Evolutionary conservation across 1,284 basidiomycete species (phyloP).

Genomic region (Ceratobasidium sp.): DNA sequence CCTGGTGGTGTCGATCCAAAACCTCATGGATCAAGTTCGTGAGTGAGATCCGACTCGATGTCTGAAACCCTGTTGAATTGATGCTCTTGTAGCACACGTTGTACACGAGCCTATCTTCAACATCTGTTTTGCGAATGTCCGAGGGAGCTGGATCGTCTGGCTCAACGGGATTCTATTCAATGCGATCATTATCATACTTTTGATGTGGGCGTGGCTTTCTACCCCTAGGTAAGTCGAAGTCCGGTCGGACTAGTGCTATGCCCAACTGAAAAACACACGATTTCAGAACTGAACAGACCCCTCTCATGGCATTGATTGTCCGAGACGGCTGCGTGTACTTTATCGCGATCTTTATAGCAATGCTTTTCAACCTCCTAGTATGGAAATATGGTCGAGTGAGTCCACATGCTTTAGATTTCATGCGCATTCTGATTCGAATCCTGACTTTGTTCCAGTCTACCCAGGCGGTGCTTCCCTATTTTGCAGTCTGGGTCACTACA

Average conservation of each 20-base stretch:
- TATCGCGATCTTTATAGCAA: slow-evolving; percentile 33
- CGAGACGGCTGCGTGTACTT: slow-evolving; percentile 34
- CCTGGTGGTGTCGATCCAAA: neutral
- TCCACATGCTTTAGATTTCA: neutral
- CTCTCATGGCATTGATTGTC: slow-evolving; percentile 34
- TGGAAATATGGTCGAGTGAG: slow-evolving; percentile 40
- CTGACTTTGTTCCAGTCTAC: neutral
- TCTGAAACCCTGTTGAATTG: neutral
- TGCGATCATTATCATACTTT: slow-evolving; percentile 17
- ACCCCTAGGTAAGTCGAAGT: slow-evolving; percentile 27
- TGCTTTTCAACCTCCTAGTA: slow-evolving; percentile 34
- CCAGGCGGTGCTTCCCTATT: slow-evolving; percentile 30
- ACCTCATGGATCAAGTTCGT: slow-evolving; percentile 15
- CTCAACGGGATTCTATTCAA: slow-evolving; percentile 36
- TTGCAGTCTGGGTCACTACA: slow-evolving; percentile 27
- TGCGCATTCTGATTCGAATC: neutral
- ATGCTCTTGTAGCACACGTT: neutral
- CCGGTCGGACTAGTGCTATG: neutral
- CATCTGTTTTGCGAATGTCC: slow-evolving; percentile 10
- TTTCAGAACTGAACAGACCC: slow-evolving; percentile 29
- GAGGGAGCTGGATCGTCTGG: slow-evolving; percentile 36
- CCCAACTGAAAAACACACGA: neutral
- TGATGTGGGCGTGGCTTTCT: slow-evolving; percentile 38
- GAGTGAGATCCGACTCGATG: neutral
- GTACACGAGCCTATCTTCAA: slow-evolving; percentile 23